These are phyloP conservation scores for Arachis monticola DNA, from an alignment of 331 rosid genomes.

Conservation along the genomic window DNA sequence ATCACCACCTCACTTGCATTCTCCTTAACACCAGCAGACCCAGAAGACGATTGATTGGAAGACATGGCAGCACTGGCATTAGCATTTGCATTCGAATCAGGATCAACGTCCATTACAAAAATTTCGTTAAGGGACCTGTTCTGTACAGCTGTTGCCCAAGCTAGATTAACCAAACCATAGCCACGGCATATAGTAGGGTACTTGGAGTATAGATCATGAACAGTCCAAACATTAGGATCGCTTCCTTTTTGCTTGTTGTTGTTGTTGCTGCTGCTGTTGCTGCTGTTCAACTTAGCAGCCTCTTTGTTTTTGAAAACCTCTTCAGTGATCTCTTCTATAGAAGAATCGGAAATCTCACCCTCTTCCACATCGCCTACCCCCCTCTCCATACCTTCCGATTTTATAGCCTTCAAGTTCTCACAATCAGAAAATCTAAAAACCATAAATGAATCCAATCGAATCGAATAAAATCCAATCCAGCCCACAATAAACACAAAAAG, in stretches of 20 bases:
- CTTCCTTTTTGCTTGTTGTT: conserved; percentile 23
- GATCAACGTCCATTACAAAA: conserved; percentile 67
- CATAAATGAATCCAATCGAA: conserved; percentile 46
- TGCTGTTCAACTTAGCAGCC: conserved; percentile 40
- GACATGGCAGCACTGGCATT: conserved; percentile 33
- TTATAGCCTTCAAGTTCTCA: conserved; percentile 32
- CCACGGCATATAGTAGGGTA: conserved; percentile 70
- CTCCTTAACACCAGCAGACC: conserved; percentile 40
- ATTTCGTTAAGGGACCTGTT: conserved; percentile 83
- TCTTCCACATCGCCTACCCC: conserved; percentile 84
- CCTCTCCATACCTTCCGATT: conserved; percentile 56
- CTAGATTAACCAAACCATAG: conserved; percentile 75
- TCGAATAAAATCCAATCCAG: not conserved
- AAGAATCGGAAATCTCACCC: conserved; percentile 94
- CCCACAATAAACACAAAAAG: too few species aligned
- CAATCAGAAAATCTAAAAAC: conserved; percentile 52
- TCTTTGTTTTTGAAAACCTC: conserved; percentile 84
- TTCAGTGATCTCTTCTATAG: conserved; percentile 87
- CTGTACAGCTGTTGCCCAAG: conserved; percentile 99
- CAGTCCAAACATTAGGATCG: conserved; percentile 76
- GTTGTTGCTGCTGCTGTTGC: conserved; percentile 38
- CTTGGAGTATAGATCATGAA: conserved; percentile 69
- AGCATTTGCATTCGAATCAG: conserved; percentile 53
- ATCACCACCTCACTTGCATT: conserved; percentile 30
- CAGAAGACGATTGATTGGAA: conserved; percentile 39